Evolutionary conservation across 2,329 filamentous ascomycete genomes (phyloP).

Genomic region (Claviceps sp.): DNA sequence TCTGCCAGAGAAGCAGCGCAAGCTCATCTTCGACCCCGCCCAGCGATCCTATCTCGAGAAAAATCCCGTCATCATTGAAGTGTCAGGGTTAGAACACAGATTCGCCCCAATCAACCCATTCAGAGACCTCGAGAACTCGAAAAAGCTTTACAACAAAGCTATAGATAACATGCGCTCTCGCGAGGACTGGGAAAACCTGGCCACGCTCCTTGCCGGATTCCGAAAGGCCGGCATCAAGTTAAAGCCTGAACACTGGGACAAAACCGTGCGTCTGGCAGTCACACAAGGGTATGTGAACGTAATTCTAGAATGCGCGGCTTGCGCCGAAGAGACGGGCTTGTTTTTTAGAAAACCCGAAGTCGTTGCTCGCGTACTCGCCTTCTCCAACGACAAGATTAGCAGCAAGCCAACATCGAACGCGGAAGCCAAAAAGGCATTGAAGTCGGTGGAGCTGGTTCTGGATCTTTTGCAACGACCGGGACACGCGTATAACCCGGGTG

Average conservation of each 20-base stretch:
- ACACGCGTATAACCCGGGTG: slow-evolving; percentile 18
- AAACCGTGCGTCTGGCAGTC: slow-evolving; percentile 29
- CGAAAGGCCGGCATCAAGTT: slow-evolving; percentile 28
- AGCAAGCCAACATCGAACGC: slow-evolving; percentile 18
- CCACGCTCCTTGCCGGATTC: slow-evolving; percentile 37
- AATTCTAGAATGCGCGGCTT: slow-evolving; percentile 37
- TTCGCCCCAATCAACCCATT: slow-evolving; percentile 34
- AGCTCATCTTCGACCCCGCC: slow-evolving; percentile 35
- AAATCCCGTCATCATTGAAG: slow-evolving; percentile 44
- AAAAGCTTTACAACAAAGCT: slow-evolving; percentile 22
- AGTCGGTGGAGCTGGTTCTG: slow-evolving; percentile 32
- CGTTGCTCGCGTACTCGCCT: slow-evolving; percentile 17
- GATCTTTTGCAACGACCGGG: slow-evolving; percentile 33
- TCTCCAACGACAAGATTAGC: slow-evolving; percentile 25
- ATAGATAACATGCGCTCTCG: slow-evolving; percentile 32
- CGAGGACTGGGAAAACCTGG: slow-evolving; percentile 40
- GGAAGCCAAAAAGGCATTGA: slow-evolving; percentile 26
- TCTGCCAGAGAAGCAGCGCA: slow-evolving; percentile 38
- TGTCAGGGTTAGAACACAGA: slow-evolving; percentile 41
- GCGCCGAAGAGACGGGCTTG: slow-evolving; percentile 32
- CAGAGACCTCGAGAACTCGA: slow-evolving; percentile 29
- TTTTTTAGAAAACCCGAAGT: slow-evolving; percentile 27
- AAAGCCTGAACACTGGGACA: slow-evolving; percentile 18
- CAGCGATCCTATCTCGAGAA: slow-evolving; percentile 34
- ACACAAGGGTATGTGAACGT: slow-evolving; percentile 26